Evolutionary conservation across 495 filamentous ascomycete genomes (phyloP), one percentile per base, ranked within the genome.

Genomic region (Geopyxis carbonaria): DNA sequence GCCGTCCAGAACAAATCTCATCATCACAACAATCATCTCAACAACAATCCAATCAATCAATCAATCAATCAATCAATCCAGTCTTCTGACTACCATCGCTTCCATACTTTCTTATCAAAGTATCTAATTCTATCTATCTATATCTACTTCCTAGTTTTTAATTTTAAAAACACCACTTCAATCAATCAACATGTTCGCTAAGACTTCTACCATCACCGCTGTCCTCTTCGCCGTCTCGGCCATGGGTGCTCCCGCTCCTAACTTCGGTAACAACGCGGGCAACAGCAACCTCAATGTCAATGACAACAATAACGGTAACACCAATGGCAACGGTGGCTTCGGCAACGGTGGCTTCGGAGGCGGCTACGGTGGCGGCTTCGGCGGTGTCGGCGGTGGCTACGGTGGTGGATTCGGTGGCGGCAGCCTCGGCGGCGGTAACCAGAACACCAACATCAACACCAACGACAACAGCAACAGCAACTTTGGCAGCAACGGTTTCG

Each of bases 401-500:
- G n/a, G n/a, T n/a, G n/a, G n/a, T n/a, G n/a, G n/a, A n/a, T n/a
- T n/a, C n/a, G n/a, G n/a, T n/a, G n/a, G n/a, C n/a, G n/a, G n/a
- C n/a, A n/a, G n/a, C n/a, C n/a, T n/a, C n/a, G 10, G 20, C 8
- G 34, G 8, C 25, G 15, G 15, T 19, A 22, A 21, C 16, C 14
- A 33, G 14, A 33, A 16, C 31, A 33, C 19, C 31, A 16, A 23
- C 16, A 10, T 24, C 31, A 16, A 23, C 16, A 10, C 16, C 19
- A 37, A 37, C 34, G 11, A 37, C 16, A 37, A 37, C 34, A 11
- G n/a, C 34, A 37, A 37, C 34, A 22, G n/a, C 25, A 11, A 30
- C 27, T 30, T n/a, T 5, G 15, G 15, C 27, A 30, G 20, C 34
- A 11, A 11, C 21, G 34, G 34, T 22, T 37, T 11, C 34, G 21